Conservation (phyloP, 2,329 filamentous ascomycete genomes). For the Hypoxylon sp. region DNA sequence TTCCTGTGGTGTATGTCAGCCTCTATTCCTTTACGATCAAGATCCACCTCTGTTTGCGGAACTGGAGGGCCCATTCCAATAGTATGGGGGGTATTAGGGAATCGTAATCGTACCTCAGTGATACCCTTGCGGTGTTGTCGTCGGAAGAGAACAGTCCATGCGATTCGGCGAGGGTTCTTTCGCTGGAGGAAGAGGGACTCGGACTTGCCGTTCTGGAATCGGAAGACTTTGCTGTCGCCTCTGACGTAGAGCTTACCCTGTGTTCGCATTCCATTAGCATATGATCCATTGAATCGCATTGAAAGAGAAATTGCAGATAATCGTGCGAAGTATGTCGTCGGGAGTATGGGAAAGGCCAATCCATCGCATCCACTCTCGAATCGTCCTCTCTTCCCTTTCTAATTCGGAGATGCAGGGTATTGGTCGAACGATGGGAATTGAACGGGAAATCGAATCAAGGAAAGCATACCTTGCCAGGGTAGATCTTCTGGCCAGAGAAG, state of each 20-base stretch:
- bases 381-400: constrained; percentile 15
- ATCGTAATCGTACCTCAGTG: constrained; percentile 86
- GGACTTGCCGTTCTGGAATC: constrained; percentile 99
- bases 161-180: constrained; percentile 99
- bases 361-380: constrained; percentile 8
- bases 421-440: constrained; percentile 45
- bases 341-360: background rate
- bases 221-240: constrained; percentile 99
- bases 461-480: constrained; percentile 75
- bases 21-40: background rate
- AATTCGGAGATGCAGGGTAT: constrained; percentile 38
- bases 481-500: constrained; percentile 77
- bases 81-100: background rate
- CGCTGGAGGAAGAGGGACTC: constrained; percentile 99
- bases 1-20: constrained; percentile 75
- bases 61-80: constrained; percentile 1
- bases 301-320: background rate
- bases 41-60: background rate
- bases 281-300: constrained; percentile 19
- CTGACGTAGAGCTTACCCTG: constrained; percentile 99
- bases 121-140: constrained; percentile 99
- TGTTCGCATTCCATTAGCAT: constrained; percentile 56
- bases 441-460: constrained; percentile 21
- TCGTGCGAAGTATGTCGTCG: background rate
- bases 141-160: constrained; percentile 98